phyloP scores from a whole-genome alignment of 768 basidiomycete genomes.

The Amanita molliuscula region DNA sequence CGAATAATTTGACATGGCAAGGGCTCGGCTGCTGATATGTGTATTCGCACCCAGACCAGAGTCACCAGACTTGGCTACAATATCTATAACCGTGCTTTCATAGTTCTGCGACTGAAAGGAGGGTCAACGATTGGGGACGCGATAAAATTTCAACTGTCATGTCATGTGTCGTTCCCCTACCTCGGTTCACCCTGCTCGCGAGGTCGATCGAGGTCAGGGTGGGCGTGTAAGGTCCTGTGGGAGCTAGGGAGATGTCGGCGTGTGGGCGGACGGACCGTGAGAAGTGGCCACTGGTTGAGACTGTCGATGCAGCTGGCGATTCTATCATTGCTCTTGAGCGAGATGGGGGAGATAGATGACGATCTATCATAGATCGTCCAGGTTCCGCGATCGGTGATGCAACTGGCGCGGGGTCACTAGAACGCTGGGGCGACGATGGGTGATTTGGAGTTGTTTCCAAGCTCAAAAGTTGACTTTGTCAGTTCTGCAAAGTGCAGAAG shows the following conservation, averaged over 20 bases:
- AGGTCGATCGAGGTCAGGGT: conserved; percentile 48
- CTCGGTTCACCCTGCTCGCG: no score
- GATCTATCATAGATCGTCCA: conserved; percentile 52
- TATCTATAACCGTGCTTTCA: no score
- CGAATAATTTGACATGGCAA: no score
- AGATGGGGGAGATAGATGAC: conserved; percentile 75
- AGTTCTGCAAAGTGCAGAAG: not conserved
- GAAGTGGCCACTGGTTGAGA: conserved; percentile 23
- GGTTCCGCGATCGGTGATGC: conserved; percentile 35
- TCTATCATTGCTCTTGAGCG: conserved; percentile 80
- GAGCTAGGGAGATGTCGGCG: conserved; percentile 69
- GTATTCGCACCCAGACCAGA: no score
- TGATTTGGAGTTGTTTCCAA: conserved; percentile 46
- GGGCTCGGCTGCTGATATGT: no score
- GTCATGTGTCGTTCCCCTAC: no score
- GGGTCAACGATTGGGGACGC: no score
- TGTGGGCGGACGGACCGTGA: conserved; percentile 66
- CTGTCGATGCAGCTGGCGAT: conserved; percentile 10
- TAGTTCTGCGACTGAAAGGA: no score
- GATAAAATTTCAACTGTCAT: no score
- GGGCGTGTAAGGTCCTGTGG: conserved; percentile 78
- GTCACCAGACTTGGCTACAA: no score
- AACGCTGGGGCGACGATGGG: conserved; percentile 27
- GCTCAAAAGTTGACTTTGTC: conserved; percentile 37
- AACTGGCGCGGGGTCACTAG: conserved; percentile 26